Base-by-base conservation (phyloP, 2,329 filamentous ascomycete species). In the Hymenoscyphus occultus region DNA sequence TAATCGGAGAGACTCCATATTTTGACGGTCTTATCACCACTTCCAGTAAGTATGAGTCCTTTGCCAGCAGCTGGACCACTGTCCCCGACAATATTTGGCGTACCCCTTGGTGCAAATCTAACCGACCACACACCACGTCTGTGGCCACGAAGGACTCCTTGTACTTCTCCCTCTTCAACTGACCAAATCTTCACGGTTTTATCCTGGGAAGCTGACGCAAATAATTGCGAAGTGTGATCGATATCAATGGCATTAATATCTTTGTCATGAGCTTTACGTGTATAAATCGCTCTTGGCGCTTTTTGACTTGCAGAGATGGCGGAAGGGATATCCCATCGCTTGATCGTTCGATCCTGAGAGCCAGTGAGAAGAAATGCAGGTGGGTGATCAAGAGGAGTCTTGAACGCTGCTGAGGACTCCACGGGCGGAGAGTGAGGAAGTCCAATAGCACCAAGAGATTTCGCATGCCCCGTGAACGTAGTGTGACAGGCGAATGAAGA, bases 131-230 rank as follows among this genome's bases (percentile, higher is more conserved):
- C 94, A 76, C 96, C 95, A 76, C 95, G 87, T 75, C 92, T 91
- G 77, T 99, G 96, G 1, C 96, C 96, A 63, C 92, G 87, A 19
- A 99, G 84, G 39, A 99, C 92, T 69, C 95, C 96, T 68, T 95
- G 87, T 0, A 93, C 90, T 72, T 97, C 93, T 22, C 96, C 93
- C 75, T 95, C 91, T 70, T 93, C 89, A 6, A 90, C 84, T 7
- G 93, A 95, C 90, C 94, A 99, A 65, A 99, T 95, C 80, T 98
- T 99, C 70, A 98, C 93, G 0, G 92, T 96, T 70, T 93, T 91
- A 76, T 99, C 95, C 78, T 99, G 95, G 5, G 94, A 98, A 39
- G 95, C 94, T 0, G 95, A 97, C 2, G 94, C 96, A 74, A 99
- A 98, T 0, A 97, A 79, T n/a, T 88, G 86, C 4, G 86, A 86